Base-by-base conservation (phyloP, 192 early-diverging fungal species). In the Backusella luteola region DNA sequence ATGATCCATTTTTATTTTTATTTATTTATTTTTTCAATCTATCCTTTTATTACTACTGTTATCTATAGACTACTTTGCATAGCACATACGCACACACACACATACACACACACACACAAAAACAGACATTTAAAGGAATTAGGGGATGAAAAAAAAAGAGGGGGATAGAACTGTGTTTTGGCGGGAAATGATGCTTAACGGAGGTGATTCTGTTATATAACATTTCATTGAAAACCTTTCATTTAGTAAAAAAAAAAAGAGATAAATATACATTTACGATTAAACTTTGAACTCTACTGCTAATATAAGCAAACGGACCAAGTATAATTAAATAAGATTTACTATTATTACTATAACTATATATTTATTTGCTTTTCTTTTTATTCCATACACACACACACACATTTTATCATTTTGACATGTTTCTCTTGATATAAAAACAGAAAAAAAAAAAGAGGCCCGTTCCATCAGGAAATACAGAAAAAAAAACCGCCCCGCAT, bases 121-220 rank as follows among this genome's bases (percentile, higher is more conserved):
- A 44, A 44, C 42, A 49, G 15, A 49, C 6, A 49, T 49, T 21
- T 49, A 49, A 6, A 49, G 17, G 46, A 49, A 49, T 49, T n/a
- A 49, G 1, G 19, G 46, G 46, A 19, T 6, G 8, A 39, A 39
- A 39, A 12, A 38, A 39, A 39, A 39, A 49, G 42, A 49, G 17
- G 17, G 41, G 46, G 14, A 49, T 49, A 19, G n/a, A 56, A 56
- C 46, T 17, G 46, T 49, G 17, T 19, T 59, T 59, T 59, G 53
- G 53, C 53, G 53, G 53, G 53, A 59, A 59, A 59, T 59, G 53
- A 59, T 59, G 53, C 12, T 59, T 59, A 59, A 59, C 53, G 23
- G 21, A 59, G 53, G 53, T 23, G 53, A 26, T 59, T 59, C 1
- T 59, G 15, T 17, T 44, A 17, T 59, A 59, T 59, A 26, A 12